Evolutionary conservation across 257 asterid species (phyloP).

Genomic region (Solanum neorickii): DNA sequence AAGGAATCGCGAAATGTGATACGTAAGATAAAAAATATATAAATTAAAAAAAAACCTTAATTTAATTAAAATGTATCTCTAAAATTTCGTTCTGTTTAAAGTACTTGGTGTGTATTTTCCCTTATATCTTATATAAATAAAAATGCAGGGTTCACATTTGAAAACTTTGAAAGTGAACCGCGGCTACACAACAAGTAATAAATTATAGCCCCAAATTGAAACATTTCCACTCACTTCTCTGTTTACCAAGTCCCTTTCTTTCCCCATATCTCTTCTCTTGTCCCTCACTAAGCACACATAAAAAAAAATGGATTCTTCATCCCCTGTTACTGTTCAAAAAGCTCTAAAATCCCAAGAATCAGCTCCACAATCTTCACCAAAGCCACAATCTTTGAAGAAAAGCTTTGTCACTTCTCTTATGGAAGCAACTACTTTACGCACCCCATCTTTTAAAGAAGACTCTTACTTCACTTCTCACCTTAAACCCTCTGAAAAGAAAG

Average conservation of each 20-base stretch:
- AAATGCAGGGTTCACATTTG: not conserved
- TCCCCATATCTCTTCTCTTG: not conserved
- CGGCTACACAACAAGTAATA: not conserved
- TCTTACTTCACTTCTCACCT: conserved; percentile 63
- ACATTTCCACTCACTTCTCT: not conserved
- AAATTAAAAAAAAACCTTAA: too few species aligned
- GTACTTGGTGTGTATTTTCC: too few species aligned
- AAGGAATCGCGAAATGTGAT: fast-evolving
- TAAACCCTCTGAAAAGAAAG: conserved; percentile 47
- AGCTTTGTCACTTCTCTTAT: conserved; percentile 33
- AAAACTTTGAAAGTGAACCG: not conserved
- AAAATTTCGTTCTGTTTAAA: fast-evolving
- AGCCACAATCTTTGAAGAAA: conserved; percentile 29
- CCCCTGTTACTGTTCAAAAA: conserved; percentile 20
- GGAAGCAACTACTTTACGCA: conserved; percentile 48
- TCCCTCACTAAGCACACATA: not conserved
- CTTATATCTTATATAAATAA: not conserved
- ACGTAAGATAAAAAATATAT: too few species aligned
- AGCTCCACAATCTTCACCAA: conserved; percentile 19
- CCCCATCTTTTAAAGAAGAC: conserved; percentile 82
- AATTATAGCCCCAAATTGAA: not conserved
- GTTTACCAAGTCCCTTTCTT: not conserved
- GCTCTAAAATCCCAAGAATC: conserved; percentile 3
- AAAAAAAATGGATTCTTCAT: conserved; percentile 34
- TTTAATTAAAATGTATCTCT: too few species aligned